Evolutionary conservation across 768 basidiomycete species (phyloP).

Genomic region (Kwoniella bestiolae): DNA sequence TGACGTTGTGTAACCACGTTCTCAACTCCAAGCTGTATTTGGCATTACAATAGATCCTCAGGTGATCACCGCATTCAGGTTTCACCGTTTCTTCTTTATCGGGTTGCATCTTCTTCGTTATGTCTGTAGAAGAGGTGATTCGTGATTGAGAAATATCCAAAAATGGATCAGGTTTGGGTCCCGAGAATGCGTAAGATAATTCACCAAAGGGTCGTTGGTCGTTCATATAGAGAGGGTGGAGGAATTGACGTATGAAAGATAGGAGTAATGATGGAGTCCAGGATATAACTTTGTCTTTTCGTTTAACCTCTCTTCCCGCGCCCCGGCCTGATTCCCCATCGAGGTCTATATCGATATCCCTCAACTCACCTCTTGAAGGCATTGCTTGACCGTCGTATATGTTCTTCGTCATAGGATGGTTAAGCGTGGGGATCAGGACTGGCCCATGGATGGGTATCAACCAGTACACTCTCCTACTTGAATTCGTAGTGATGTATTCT

Average conservation of each 20-base stretch:
- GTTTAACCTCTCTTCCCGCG: background rate
- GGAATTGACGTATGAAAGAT: constrained; percentile 28
- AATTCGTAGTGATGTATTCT: constrained; percentile 25
- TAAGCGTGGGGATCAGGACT: constrained; percentile 34
- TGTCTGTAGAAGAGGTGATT: too few relatives aligned
- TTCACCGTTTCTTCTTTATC: constrained; percentile 11
- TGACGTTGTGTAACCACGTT: constrained; percentile 38
- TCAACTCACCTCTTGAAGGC: background rate
- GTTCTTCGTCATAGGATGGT: constrained; percentile 11
- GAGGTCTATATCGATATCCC: too few relatives aligned
- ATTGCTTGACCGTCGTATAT: background rate
- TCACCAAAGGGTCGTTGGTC: constrained; percentile 19
- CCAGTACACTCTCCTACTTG: constrained; percentile 41
- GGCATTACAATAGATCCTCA: constrained; percentile 46
- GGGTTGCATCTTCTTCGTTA: too few relatives aligned
- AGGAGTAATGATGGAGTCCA: constrained; percentile 34
- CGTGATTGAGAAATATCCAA: constrained; percentile 24
- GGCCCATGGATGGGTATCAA: constrained; percentile 49
- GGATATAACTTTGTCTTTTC: background rate
- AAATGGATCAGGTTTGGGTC: constrained; percentile 52
- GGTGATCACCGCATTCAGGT: constrained; percentile 45
- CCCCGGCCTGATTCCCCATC: too few relatives aligned
- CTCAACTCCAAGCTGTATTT: constrained; percentile 34
- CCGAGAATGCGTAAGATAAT: constrained; percentile 33
- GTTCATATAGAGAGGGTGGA: constrained; percentile 28